phyloP scores from a whole-genome alignment of 2,329 filamentous ascomycete genomes.

The Alternaria incomplexa region DNA sequence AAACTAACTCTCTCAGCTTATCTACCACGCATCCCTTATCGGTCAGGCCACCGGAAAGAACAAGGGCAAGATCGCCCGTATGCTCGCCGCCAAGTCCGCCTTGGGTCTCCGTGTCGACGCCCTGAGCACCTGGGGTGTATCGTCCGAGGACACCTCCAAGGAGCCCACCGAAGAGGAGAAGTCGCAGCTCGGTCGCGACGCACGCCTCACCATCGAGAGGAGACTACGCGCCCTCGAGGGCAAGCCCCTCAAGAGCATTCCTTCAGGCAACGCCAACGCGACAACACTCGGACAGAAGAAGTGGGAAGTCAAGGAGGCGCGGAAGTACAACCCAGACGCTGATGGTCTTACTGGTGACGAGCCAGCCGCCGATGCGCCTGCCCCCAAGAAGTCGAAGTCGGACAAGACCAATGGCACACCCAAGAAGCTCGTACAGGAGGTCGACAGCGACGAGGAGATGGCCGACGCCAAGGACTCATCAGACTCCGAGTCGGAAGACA shows the following conservation, averaged over 20 bases:
- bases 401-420: conserved; percentile 49
- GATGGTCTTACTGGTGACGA: conserved; percentile 80
- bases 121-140: conserved; percentile 75
- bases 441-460: conserved; percentile 51
- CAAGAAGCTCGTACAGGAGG: conserved; percentile 58
- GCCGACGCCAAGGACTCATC: conserved; percentile 44
- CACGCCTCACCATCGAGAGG: conserved; percentile 76
- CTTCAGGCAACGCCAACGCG: conserved; percentile 61
- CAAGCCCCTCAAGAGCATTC: conserved; percentile 79
- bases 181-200: conserved; percentile 75
- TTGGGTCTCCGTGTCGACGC: conserved; percentile 94
- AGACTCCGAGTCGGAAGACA: conserved; percentile 44
- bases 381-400: conserved; percentile 56
- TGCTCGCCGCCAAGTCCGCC: conserved; percentile 91
- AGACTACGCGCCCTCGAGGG: conserved; percentile 81
- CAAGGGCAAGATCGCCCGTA: conserved; percentile 99
- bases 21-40: conserved; percentile 73
- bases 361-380: conserved; percentile 51
- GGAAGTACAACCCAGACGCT: conserved; percentile 93
- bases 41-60: conserved; percentile 97
- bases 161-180: conserved; percentile 87
- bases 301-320: conserved; percentile 89
- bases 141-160: conserved; percentile 55
- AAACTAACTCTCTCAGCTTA: conserved; percentile 58
- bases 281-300: conserved; percentile 61